Evolutionary conservation across 257 asterid genomes (phyloP), one percentile per base, ranked within the genome.

Genomic region (Plantago ovata): DNA sequence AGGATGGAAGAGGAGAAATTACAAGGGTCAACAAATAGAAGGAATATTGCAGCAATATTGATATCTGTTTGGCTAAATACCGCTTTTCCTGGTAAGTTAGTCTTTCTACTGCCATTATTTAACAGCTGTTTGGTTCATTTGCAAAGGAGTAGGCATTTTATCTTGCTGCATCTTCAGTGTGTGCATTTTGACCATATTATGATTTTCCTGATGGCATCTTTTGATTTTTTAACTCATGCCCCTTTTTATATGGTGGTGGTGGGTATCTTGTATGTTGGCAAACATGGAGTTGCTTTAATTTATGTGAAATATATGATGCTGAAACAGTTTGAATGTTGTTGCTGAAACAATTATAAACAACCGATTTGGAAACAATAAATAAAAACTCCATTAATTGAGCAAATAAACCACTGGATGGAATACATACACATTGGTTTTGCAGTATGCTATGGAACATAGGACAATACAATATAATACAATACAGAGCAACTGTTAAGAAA

Each of bases 11-110:
- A 22, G 9, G 60, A 16, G 40, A 38, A 11, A 51, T 49, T 15
- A 38, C 28, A 61, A 2, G 7, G 46, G 32, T 9, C 44, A 41
- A 38, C n/a, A 16, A 36, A 36, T 40, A 14, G 28, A 50, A 36
- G n/a, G 58, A 43, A 21, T 19, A 16, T 18, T 38, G 66, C 58
- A 61, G 16, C 38, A 32, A 18, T 28, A 8, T 20, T 41, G 43
- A 28, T 6, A 51, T 13, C 42, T 38, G 16, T 28, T 15, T 20
- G 54, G 54, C 13, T 16, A 20, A 28, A 22, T 14, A 21, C 55
- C 55, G 20, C 54, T 18, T 14, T 59, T 59, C 48, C 60, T 51
- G 62, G 72, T 60, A 44, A 44, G 58, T 60, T 60, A 33, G 43
- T 38, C 12, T 41, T 15, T 28, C 13, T 40, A 44, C 2, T 9